These are phyloP conservation scores for Colletotrichum tabaci DNA, from an alignment of 2,329 filamentous ascomycete species.

Conservation along the genomic window DNA sequence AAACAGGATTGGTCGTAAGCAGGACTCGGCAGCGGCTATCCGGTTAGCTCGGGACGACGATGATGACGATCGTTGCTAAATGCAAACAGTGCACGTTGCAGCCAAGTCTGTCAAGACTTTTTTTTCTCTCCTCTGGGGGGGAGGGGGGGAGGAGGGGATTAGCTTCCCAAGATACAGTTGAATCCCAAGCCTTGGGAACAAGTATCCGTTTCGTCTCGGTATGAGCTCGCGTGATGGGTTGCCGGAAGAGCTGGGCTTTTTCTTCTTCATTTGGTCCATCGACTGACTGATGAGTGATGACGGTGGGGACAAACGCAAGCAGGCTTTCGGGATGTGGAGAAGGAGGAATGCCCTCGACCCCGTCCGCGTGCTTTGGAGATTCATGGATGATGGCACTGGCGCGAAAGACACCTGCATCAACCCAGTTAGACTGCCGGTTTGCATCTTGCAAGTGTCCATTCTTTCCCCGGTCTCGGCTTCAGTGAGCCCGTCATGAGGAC, in stretches of 20 bases:
- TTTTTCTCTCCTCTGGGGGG: neutral
- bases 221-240: conserved; percentile 32
- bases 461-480: neutral
- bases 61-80: conserved; percentile 9
- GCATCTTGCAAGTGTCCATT: neutral
- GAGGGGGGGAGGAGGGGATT: too few relatives aligned
- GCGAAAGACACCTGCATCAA: conserved; percentile 9
- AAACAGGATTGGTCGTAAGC: neutral
- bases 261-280: too few relatives aligned
- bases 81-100: conserved; percentile 24
- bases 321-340: conserved; percentile 32
- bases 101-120: conserved; percentile 29
- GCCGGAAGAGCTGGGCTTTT: conserved; percentile 7
- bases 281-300: neutral
- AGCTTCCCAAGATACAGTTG: neutral
- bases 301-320: neutral
- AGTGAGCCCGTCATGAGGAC: neutral
- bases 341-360: conserved; percentile 9
- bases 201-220: neutral
- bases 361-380: neutral
- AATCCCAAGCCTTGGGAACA: too few relatives aligned
- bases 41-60: conserved; percentile 35
- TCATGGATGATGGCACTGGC: neutral
- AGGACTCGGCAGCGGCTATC: conserved; percentile 37
- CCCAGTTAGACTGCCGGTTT: neutral